These are phyloP conservation scores for Thermoascus crustaceus DNA, from an alignment of 2,329 filamentous ascomycete genomes.

Conservation along the genomic window DNA sequence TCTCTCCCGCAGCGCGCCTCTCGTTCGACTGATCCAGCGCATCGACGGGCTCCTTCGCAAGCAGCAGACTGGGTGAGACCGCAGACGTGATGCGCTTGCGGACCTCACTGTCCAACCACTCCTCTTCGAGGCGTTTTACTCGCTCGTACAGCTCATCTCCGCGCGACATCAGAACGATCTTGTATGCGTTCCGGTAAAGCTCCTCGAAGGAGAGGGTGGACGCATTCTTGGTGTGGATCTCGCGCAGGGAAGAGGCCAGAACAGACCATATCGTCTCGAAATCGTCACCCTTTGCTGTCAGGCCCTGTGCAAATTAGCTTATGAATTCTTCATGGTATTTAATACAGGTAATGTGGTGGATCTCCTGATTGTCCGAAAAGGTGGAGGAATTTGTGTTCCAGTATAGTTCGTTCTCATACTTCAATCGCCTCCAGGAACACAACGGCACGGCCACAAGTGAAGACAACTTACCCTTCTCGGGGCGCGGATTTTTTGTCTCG, in stretches of 20 bases:
- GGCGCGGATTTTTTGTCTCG: constrained; percentile 56
- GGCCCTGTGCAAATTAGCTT: constrained; percentile 37
- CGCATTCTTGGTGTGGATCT: constrained; percentile 89
- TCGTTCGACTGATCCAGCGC: constrained; percentile 62
- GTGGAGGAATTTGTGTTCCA: too few species aligned
- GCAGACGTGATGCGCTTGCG: constrained; percentile 61
- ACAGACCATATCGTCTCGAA: constrained; percentile 81
- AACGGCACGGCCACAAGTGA: neutral
- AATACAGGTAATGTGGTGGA: too few species aligned
- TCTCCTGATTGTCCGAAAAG: too few species aligned
- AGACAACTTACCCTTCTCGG: constrained; percentile 54
- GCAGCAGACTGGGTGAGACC: constrained; percentile 62
- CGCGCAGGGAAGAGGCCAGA: constrained; percentile 65
- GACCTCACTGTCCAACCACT: constrained; percentile 70
- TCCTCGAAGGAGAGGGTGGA: constrained; percentile 89
- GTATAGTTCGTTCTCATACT: too few species aligned
- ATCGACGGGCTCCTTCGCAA: constrained; percentile 38
- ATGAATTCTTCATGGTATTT: too few species aligned
- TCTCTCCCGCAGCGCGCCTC: constrained; percentile 70
- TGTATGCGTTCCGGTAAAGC: constrained; percentile 88
- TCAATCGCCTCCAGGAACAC: too few species aligned
- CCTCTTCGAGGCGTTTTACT: constrained; percentile 71
- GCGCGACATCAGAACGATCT: constrained; percentile 82
- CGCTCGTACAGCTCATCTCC: constrained; percentile 72
- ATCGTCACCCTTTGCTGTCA: constrained; percentile 54